Conservation (phyloP, 108 stramenopile genomes). For the Bacterosira constricta region DNA sequence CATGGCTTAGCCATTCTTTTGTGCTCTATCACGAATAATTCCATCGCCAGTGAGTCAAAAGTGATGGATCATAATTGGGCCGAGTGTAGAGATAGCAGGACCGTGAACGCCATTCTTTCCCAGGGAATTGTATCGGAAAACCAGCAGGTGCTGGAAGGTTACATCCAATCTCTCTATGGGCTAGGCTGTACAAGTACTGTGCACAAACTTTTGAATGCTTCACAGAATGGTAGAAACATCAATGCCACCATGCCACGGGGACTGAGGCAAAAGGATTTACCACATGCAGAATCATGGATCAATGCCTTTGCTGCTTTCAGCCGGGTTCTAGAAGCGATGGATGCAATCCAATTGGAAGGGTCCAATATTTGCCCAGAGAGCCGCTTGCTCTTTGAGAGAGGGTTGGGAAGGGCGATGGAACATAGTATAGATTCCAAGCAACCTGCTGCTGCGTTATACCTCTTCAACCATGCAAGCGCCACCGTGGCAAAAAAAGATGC, state of each 20-base stretch:
- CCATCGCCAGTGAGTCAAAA: background rate
- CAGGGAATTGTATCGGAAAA: constrained; percentile 5
- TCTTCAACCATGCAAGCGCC: constrained; percentile 21
- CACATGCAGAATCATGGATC: constrained; percentile 28
- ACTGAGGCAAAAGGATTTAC: background rate
- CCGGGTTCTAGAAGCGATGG: constrained; percentile 18
- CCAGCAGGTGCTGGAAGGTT: constrained; percentile 34
- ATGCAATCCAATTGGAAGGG: background rate
- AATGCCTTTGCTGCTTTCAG: constrained; percentile 19
- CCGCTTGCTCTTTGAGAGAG: constrained; percentile 33
- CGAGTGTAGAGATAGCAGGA: background rate
- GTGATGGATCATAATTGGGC: background rate
- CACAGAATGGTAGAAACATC: background rate
- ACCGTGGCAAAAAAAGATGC: constrained; percentile 4
- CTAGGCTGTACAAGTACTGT: constrained; percentile 37
- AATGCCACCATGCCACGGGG: background rate
- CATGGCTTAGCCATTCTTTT: constrained; percentile 66
- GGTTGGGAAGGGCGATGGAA: constrained; percentile 37
- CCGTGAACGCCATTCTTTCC: constrained; percentile 4
- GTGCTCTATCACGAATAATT: constrained; percentile 27
- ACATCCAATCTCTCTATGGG: constrained; percentile 54
- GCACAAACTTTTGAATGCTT: background rate
- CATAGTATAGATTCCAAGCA: constrained; percentile 38
- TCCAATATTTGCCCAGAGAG: background rate
- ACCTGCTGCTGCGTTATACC: constrained; percentile 35